A percentile compares a stretch with the other conserved stretches of the same genome.
Conservation (phyloP, 768 basidiomycete genomes). For the Russula sp. region DNA sequence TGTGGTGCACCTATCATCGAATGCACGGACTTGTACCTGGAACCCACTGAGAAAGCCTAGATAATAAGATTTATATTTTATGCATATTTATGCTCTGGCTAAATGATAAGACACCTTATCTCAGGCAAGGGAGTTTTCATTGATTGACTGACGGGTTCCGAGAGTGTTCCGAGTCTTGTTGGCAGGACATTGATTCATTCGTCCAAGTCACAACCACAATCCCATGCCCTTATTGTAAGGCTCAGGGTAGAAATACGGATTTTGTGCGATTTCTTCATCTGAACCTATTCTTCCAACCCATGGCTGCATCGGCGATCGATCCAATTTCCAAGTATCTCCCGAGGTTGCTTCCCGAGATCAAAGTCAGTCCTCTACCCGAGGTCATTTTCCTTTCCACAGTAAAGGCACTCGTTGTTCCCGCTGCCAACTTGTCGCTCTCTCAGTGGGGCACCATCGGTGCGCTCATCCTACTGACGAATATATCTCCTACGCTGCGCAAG, state of each 20-base stretch:
- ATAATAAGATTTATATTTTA: too few species aligned
- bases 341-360: slow-evolving; percentile 15
- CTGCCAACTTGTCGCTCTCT: slow-evolving; percentile 1
- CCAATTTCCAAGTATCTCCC: slow-evolving; percentile 8
- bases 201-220: neutral
- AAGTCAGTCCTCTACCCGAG: slow-evolving; percentile 13
- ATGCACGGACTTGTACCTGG: too few species aligned
- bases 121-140: too few species aligned
- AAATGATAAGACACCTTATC: too few species aligned
- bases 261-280: neutral
- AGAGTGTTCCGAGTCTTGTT: too few species aligned
- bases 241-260: neutral
- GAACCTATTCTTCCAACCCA: neutral
- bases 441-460: slow-evolving; percentile 11
- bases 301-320: neutral
- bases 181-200: too few species aligned
- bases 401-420: slow-evolving; percentile 5
- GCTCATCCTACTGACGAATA: slow-evolving; percentile 15
- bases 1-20: too few species aligned
- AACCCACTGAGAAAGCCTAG: too few species aligned
- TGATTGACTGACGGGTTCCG: too few species aligned
- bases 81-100: too few species aligned
- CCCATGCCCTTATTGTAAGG: too few species aligned
- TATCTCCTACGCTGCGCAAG: slow-evolving; percentile 16
- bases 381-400: slow-evolving; percentile 19